Evolutionary conservation across 2,329 filamentous ascomycete species (phyloP).

Genomic region (Penicillium corylophilum): DNA sequence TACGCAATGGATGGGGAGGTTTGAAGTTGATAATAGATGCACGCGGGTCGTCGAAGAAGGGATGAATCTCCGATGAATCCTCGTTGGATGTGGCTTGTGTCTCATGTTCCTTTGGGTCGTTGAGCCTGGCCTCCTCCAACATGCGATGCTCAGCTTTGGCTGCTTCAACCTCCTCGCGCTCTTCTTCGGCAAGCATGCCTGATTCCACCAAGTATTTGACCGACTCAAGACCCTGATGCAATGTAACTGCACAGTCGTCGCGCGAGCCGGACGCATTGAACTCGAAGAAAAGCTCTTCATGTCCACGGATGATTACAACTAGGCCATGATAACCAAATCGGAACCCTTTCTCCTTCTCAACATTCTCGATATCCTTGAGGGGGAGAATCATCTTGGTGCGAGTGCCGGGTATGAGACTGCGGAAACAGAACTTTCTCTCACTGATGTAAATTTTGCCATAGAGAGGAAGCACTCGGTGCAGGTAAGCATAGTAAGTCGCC

Average conservation of each 20-base stretch:
- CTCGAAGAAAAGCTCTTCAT: constrained; percentile 96
- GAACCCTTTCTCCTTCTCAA: constrained; percentile 93
- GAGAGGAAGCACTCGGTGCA: constrained; percentile 84
- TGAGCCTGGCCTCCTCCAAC: constrained; percentile 69
- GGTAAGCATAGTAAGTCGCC: constrained; percentile 86
- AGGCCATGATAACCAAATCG: constrained; percentile 87
- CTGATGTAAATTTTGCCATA: constrained; percentile 98
- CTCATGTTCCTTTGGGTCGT: constrained; percentile 38
- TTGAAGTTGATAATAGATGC: constrained; percentile 91
- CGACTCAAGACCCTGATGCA: constrained; percentile 74
- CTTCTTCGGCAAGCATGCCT: constrained; percentile 64
- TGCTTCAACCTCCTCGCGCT: constrained; percentile 68
- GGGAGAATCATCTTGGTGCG: constrained; percentile 91
- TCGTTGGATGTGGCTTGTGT: constrained; percentile 24
- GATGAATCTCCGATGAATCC: constrained; percentile 53
- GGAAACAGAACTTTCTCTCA: constrained; percentile 83
- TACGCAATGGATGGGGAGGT: constrained; percentile 71
- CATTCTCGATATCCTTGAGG: constrained; percentile 86
- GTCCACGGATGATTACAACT: constrained; percentile 86
- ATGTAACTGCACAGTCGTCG: constrained; percentile 83
- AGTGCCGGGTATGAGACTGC: constrained; percentile 83
- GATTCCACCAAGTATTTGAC: constrained; percentile 70
- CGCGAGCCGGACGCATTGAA: constrained; percentile 74
- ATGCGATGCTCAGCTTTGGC: constrained; percentile 80
- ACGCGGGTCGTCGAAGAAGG: constrained; percentile 86